Evolutionary conservation across 2,329 filamentous ascomycete species (phyloP).

Genomic region (Leptographium galeiforme): DNA sequence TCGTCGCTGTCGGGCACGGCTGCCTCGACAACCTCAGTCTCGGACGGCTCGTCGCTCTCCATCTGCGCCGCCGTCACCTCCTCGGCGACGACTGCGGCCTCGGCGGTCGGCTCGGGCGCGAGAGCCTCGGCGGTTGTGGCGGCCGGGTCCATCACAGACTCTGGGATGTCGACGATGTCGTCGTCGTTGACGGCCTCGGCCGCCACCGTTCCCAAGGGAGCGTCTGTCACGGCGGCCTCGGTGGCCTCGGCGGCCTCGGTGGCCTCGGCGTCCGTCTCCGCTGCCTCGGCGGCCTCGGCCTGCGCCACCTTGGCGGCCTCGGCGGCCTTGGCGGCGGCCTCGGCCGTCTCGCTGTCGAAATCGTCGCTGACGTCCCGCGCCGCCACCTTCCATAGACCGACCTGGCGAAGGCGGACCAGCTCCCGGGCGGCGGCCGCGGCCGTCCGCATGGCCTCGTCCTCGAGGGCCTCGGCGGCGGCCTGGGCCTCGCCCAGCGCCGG

Average conservation of each 20-base stretch:
- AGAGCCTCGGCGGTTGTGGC: too few species aligned
- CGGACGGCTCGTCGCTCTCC: background rate
- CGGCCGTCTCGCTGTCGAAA: constrained; percentile 57
- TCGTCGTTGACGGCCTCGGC: background rate
- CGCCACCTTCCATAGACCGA: constrained; percentile 70
- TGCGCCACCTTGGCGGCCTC: constrained; percentile 18
- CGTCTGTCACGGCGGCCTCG: constrained; percentile 11
- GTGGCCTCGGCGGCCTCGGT: constrained; percentile 13
- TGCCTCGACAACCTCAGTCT: background rate
- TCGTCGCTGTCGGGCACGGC: background rate
- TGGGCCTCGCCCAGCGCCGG: constrained; percentile 56
- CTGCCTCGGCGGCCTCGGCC: constrained; percentile 14
- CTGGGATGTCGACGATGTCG: background rate
- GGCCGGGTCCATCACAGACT: too few species aligned
- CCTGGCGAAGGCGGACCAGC: constrained; percentile 66
- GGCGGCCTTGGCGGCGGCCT: constrained; percentile 39
- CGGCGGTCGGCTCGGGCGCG: background rate
- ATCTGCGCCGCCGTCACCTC: background rate
- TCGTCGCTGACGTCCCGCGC: constrained; percentile 63
- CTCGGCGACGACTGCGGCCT: too few species aligned
- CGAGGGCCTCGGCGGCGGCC: constrained; percentile 41
- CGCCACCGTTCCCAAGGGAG: background rate
- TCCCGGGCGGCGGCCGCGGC: constrained; percentile 71
- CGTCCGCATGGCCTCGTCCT: constrained; percentile 67
- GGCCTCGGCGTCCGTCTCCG: constrained; percentile 14